Percentiles rank a stretch among this genome's conserved stretches.
phyloP scores from a whole-genome alignment of 192 early-diverging fungal species.

The Cetraspora pellucida region DNA sequence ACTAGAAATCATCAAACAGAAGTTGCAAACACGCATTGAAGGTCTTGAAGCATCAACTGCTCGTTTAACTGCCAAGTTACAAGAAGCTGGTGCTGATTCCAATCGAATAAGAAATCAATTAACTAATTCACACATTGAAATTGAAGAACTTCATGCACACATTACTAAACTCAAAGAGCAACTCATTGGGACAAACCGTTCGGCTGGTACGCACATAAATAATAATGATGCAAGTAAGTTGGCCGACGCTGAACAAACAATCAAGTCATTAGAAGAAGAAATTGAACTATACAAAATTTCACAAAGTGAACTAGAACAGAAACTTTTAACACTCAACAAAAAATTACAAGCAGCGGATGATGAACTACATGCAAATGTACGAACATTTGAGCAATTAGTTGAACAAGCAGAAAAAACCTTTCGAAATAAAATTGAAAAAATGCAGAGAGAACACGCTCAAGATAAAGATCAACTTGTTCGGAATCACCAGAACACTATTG shows the following conservation, averaged over 20 bases:
- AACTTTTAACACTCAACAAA: constrained; percentile 6
- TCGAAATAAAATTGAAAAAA: neutral
- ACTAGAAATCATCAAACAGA: constrained; percentile 3
- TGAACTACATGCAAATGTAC: neutral
- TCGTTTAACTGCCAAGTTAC: neutral
- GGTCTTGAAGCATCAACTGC: constrained; percentile 13
- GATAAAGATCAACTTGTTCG: constrained; percentile 1
- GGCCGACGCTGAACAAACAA: neutral
- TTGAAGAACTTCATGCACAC: neutral
- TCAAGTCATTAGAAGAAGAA: constrained; percentile 5
- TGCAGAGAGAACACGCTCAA: neutral
- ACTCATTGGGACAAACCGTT: constrained; percentile 8
- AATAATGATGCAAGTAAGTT: neutral
- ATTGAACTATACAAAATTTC: neutral
- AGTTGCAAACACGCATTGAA: constrained; percentile 16
- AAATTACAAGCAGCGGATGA: neutral
- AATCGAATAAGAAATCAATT: neutral
- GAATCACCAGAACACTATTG: neutral
- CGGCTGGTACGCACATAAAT: neutral
- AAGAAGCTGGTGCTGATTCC: constrained; percentile 4
- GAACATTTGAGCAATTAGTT: neutral
- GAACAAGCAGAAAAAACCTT: constrained; percentile 7
- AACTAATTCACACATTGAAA: constrained; percentile 13
- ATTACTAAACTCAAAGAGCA: constrained; percentile 2
- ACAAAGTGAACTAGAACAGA: neutral